Evolutionary conservation across 257 asterid genomes (phyloP).

Genomic region (Asclepias syriaca): DNA sequence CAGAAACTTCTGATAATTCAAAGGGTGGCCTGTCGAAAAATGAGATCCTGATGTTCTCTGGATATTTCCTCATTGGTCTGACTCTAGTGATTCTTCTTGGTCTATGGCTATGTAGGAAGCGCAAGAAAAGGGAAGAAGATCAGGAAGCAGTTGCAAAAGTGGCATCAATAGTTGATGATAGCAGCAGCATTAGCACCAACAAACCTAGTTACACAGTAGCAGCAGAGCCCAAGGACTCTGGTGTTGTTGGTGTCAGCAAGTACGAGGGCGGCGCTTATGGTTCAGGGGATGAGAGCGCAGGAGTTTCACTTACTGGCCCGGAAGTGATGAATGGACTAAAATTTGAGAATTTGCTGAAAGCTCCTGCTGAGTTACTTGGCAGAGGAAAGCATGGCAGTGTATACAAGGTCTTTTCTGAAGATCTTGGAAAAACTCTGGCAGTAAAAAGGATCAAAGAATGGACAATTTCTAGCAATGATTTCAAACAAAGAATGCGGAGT

Average conservation of each 20-base stretch:
- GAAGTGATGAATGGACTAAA: slow-evolving; percentile 44
- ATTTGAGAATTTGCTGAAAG: slow-evolving; percentile 67
- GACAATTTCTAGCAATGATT: slow-evolving; percentile 45
- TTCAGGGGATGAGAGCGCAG: slow-evolving; percentile 31
- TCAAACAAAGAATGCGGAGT: slow-evolving; percentile 58
- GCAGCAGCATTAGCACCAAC: slow-evolving; percentile 2
- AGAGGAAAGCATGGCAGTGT: slow-evolving; percentile 70
- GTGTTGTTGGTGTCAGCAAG: slow-evolving; percentile 5
- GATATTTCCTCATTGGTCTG: slow-evolving; percentile 48
- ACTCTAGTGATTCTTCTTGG: slow-evolving; percentile 30
- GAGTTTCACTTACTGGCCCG: slow-evolving; percentile 45
- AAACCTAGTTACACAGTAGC: slow-evolving; percentile 33
- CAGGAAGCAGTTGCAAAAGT: slow-evolving; percentile 21
- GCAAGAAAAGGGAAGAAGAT: slow-evolving; percentile 28
- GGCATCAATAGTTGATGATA: slow-evolving; percentile 24
- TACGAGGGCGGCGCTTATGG: slow-evolving; percentile 21
- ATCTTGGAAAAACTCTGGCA: slow-evolving; percentile 39
- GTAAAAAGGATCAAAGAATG: slow-evolving; percentile 76
- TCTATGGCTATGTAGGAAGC: slow-evolving; percentile 31
- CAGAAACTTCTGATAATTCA: slow-evolving; percentile 16
- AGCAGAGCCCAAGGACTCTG: slow-evolving; percentile 29
- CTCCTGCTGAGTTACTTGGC: slow-evolving; percentile 83
- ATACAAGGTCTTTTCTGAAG: slow-evolving; percentile 53
- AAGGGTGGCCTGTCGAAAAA: slow-evolving; percentile 22
- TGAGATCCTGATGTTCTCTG: slow-evolving; percentile 57